A percentile compares a stretch with the other conserved stretches of the same genome.
phyloP scores from a whole-genome alignment of 2,329 filamentous ascomycete species.

The Fusarium sp. region DNA sequence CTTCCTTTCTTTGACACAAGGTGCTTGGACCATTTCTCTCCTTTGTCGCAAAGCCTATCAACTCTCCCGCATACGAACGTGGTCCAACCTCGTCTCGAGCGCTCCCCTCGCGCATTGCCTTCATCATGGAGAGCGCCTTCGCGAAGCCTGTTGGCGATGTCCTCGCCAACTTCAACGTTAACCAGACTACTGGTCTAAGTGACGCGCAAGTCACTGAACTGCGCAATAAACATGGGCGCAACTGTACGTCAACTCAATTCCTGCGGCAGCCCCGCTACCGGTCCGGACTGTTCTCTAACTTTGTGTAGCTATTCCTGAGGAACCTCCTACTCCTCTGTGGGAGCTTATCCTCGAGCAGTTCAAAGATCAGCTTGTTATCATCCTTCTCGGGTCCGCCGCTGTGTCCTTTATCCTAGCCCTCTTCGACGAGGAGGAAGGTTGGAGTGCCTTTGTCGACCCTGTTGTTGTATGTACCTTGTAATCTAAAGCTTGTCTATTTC shows the following conservation, averaged over 20 bases:
- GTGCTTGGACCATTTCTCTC: conserved; percentile 14
- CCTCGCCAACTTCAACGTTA: conserved; percentile 71
- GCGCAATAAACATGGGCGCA: conserved; percentile 74
- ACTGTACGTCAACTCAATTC: conserved; percentile 65
- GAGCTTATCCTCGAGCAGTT: conserved; percentile 98
- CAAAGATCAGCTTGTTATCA: conserved; percentile 98
- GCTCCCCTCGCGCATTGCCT: conserved; percentile 42
- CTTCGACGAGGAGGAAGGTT: conserved; percentile 93
- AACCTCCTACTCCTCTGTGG: conserved; percentile 96
- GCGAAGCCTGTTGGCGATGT: conserved; percentile 71
- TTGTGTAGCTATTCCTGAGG: conserved; percentile 76
- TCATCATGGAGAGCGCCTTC: conserved; percentile 75
- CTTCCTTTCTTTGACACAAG: conserved; percentile 24
- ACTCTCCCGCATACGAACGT: conserved; percentile 27
- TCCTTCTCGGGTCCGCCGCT: conserved; percentile 91
- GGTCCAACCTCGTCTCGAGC: conserved; percentile 30
- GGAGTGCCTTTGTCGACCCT: conserved; percentile 98
- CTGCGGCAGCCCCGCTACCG: conserved; percentile 26
- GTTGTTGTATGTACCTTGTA: conserved; percentile 79
- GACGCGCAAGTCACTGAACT: conserved; percentile 71
- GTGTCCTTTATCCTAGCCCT: conserved; percentile 94
- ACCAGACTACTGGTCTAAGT: conserved; percentile 68
- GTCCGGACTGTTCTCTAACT: conserved; percentile 29
- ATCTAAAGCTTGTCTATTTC: conserved; percentile 5
- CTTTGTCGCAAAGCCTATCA: conserved; percentile 32